Conservation (phyloP, 2,329 filamentous ascomycete species). For the Pseudogymnoascus sp. region DNA sequence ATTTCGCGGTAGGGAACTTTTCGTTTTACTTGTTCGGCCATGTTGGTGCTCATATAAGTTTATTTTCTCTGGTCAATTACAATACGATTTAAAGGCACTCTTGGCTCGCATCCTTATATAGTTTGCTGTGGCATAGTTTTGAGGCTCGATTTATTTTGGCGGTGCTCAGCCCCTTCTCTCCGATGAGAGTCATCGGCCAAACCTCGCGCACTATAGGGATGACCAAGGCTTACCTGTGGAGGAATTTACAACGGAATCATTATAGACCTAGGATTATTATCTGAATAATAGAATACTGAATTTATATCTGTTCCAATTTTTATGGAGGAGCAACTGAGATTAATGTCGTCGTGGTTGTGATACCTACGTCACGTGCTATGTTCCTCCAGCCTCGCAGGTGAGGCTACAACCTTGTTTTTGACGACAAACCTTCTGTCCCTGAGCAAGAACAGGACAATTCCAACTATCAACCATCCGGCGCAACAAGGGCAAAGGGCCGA, state of each 20-base stretch:
- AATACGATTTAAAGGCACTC: background rate
- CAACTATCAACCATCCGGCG: background rate
- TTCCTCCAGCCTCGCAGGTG: background rate
- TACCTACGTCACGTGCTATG: background rate
- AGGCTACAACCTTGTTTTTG: conserved; percentile 5
- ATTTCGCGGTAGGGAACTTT: conserved; percentile 40
- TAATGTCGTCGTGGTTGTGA: background rate
- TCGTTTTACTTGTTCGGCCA: background rate
- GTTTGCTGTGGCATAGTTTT: background rate
- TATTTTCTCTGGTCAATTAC: background rate
- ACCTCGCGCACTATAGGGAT: background rate
- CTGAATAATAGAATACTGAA: background rate
- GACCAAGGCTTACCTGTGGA: background rate
- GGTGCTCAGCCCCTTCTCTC: background rate
- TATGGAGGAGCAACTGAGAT: background rate
- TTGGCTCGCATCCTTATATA: background rate
- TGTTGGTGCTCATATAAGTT: background rate
- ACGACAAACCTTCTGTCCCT: background rate
- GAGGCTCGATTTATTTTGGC: background rate
- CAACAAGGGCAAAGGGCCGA: background rate
- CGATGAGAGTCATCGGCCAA: conserved; percentile 3
- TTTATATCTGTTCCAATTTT: background rate
- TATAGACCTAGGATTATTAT: background rate
- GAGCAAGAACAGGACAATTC: background rate
- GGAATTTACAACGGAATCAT: no score